A percentile compares a stretch with the other conserved stretches of the same genome.
These are phyloP conservation scores for Phycomyces blakesleeanus DNA, from an alignment of 192 early-diverging fungal genomes.

Conservation along the genomic window DNA sequence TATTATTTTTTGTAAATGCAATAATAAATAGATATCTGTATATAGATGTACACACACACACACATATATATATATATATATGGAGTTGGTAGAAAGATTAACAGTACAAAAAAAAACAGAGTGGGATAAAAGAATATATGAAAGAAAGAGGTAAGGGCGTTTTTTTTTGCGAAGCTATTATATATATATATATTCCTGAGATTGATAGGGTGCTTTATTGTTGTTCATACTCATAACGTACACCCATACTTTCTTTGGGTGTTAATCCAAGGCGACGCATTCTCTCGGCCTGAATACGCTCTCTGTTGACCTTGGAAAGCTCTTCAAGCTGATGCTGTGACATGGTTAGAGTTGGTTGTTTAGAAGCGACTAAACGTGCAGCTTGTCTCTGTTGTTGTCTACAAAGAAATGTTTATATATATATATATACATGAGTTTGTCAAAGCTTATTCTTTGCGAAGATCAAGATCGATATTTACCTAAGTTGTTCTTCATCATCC, in stretches of 20 bases:
- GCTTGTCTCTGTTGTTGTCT: slow-evolving; percentile 28
- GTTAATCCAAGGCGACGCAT: slow-evolving; percentile 51
- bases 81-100: no score
- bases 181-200: no score
- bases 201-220: neutral
- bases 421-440: neutral
- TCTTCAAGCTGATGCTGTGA: slow-evolving; percentile 46
- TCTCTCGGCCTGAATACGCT: slow-evolving; percentile 47
- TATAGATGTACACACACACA: no score
- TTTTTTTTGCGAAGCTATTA: no score
- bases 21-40: no score
- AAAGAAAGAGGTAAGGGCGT: neutral
- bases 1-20: no score
- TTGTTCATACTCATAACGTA: slow-evolving; percentile 45
- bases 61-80: no score
- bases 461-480: no score
- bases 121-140: neutral
- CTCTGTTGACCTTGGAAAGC: slow-evolving; percentile 37
- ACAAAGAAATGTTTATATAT: neutral
- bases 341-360: slow-evolving; percentile 15
- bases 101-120: neutral
- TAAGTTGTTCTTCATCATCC: slow-evolving; percentile 50
- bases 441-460: no score
- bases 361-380: slow-evolving; percentile 15
- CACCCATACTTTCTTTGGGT: slow-evolving; percentile 44